These are phyloP conservation scores for Nitzschia sp. DNA, from an alignment of 108 stramenopile species.

Conservation along the genomic window DNA sequence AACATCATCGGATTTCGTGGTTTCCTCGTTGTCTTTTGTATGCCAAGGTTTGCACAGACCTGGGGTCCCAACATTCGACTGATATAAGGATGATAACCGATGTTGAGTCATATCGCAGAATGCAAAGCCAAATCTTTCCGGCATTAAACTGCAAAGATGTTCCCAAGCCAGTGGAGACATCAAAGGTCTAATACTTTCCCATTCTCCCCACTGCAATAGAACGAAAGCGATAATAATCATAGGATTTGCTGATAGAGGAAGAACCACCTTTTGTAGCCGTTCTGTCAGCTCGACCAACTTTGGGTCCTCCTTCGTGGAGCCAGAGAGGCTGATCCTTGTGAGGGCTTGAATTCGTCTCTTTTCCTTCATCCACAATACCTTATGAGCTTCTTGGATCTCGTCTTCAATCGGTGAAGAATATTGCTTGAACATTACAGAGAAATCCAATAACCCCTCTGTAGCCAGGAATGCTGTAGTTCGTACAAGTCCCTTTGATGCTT, in stretches of 20 bases:
- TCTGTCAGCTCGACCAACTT: slow-evolving; percentile 15
- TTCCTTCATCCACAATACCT: slow-evolving; percentile 29
- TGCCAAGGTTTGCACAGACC: neutral
- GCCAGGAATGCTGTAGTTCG: slow-evolving; percentile 51
- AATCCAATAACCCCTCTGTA: slow-evolving; percentile 41
- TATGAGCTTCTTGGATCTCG: slow-evolving; percentile 36
- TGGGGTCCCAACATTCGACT: slow-evolving; percentile 1
- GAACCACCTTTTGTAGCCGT: slow-evolving; percentile 5
- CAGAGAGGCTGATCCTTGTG: slow-evolving; percentile 32
- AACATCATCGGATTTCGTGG: slow-evolving; percentile 2
- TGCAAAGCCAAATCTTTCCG: slow-evolving; percentile 32
- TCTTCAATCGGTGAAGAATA: slow-evolving; percentile 17
- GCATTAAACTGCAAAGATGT: slow-evolving; percentile 23
- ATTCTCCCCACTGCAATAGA: slow-evolving; percentile 34
- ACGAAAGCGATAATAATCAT: slow-evolving; percentile 18
- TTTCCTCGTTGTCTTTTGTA: neutral
- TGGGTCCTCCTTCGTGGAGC: slow-evolving; percentile 25
- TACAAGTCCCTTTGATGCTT: slow-evolving; percentile 1
- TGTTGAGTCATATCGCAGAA: slow-evolving; percentile 23
- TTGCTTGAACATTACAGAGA: slow-evolving; percentile 17
- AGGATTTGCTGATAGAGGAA: slow-evolving; percentile 7
- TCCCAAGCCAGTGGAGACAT: slow-evolving; percentile 15
- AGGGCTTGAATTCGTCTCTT: slow-evolving; percentile 20
- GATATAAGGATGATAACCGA: slow-evolving; percentile 2
- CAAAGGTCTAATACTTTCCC: slow-evolving; percentile 9